Evolutionary conservation across 2,329 filamentous ascomycete species (phyloP).

Genomic region (Calonectria pteridis): DNA sequence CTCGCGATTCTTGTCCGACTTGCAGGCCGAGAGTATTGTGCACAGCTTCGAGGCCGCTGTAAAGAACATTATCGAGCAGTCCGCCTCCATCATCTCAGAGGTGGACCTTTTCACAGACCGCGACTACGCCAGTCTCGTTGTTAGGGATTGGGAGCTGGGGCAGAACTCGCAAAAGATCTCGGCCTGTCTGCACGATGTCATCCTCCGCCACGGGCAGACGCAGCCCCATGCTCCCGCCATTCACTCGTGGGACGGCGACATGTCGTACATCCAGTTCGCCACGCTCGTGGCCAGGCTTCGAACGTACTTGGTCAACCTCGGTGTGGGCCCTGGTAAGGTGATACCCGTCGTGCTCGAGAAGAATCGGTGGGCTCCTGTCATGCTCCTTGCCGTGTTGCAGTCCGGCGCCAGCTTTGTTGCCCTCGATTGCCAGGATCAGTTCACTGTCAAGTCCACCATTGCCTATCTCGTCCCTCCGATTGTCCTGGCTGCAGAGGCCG

Average conservation of each 20-base stretch:
- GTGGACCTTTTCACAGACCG: conserved; percentile 67
- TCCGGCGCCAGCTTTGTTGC: conserved; percentile 65
- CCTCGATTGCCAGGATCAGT: conserved; percentile 59
- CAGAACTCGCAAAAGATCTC: conserved; percentile 54
- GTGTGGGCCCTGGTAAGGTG: conserved; percentile 65
- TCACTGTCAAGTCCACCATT: conserved; percentile 57
- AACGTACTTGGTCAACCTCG: conserved; percentile 62
- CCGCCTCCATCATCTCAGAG: conserved; percentile 57
- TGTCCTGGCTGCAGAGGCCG: conserved; percentile 59
- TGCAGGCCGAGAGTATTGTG: conserved; percentile 62
- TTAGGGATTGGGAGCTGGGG: conserved; percentile 62
- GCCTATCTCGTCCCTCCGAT: conserved; percentile 58
- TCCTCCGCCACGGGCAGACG: conserved; percentile 54
- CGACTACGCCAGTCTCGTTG: conserved; percentile 66
- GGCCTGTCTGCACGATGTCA: conserved; percentile 59
- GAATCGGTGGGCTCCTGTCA: conserved; percentile 75
- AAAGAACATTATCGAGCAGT: conserved; percentile 57
- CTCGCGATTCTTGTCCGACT: conserved; percentile 56
- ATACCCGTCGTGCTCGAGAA: conserved; percentile 79
- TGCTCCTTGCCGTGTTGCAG: conserved; percentile 77
- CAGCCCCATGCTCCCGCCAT: conserved; percentile 57
- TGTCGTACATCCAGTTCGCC: conserved; percentile 57
- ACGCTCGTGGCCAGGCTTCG: conserved; percentile 54
- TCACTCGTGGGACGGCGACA: conserved; percentile 59
- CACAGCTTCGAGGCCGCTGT: conserved; percentile 67